These are phyloP conservation scores for Prorocentrum cordatum DNA, from an alignment of 169 alveolate species.

Conservation along the genomic window DNA sequence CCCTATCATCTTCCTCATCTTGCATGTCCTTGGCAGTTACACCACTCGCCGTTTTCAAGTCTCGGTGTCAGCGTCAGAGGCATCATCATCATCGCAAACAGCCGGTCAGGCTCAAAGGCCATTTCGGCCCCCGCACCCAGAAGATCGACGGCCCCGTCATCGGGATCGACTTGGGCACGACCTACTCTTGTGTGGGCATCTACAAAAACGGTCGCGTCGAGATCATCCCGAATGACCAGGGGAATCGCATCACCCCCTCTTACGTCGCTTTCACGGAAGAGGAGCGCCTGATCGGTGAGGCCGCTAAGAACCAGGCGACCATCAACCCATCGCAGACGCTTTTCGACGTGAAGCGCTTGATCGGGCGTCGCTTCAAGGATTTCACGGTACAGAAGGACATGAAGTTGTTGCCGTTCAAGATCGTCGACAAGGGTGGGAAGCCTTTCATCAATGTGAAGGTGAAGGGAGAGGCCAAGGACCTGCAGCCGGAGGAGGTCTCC, in stretches of 20 bases:
- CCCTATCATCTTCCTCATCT: too few species aligned
- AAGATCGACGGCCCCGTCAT: slow-evolving; percentile 57
- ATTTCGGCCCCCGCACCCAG: too few species aligned
- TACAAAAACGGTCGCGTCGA: neutral
- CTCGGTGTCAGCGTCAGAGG: too few species aligned
- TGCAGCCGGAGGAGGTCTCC: slow-evolving; percentile 98
- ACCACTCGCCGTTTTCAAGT: too few species aligned
- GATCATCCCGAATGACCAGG: neutral
- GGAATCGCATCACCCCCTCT: slow-evolving; percentile 14
- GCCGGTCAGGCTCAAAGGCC: too few species aligned
- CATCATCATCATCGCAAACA: too few species aligned
- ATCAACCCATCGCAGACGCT: slow-evolving; percentile 93
- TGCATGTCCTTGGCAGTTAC: too few species aligned
- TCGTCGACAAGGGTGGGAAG: slow-evolving; percentile 88
- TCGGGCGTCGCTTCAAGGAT: slow-evolving; percentile 95
- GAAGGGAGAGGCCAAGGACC: slow-evolving; percentile 78
- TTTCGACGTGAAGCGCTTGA: slow-evolving; percentile 95
- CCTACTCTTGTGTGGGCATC: slow-evolving; percentile 81
- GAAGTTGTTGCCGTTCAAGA: slow-evolving; percentile 91
- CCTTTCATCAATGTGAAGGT: slow-evolving; percentile 90
- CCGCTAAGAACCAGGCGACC: slow-evolving; percentile 71
- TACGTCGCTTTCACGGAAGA: slow-evolving; percentile 6
- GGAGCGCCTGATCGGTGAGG: slow-evolving; percentile 21
- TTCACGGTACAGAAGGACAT: slow-evolving; percentile 91
- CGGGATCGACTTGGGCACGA: slow-evolving; percentile 26